Evolutionary conservation across 352 stramenopile species (phyloP), one percentile per base, ranked within the genome.

Genomic region (Globisporangium middletonii): DNA sequence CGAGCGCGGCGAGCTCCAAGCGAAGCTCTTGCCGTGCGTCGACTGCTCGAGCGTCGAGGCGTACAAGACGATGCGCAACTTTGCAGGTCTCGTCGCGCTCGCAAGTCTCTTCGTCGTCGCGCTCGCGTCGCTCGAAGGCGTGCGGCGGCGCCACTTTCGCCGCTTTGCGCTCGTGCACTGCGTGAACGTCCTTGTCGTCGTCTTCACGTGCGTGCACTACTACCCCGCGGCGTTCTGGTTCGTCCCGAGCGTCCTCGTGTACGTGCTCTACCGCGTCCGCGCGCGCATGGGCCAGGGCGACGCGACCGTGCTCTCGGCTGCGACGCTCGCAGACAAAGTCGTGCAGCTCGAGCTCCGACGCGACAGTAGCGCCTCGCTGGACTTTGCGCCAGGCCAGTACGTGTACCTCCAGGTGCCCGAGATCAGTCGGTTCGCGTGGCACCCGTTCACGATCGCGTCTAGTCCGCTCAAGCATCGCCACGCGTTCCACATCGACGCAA

Each of bases 381-480:
- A 84, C 28, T 88, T 81, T 50, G 46, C 69, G 9, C 71, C 79
- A 1, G 79, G 77, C 0, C 82, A 92, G 53, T 88, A 81, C 57
- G 82, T 92, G 27, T 92, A 90, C 64, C 67, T 90, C 56, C 79
- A 84, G 50, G 67, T 86, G 41, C 64, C 78, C 28, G 62, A 72
- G 9, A 75, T 89, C 46, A 67, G 65, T n/a, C 59, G 48, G 23
- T 77, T 67, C n/a, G 64, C 85, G 53, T 92, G 79, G 82, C 82
- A 92, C 28, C 79, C 79, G 12, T 83, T 92, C 53, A 84, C 70
- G 7, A 86, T 92, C 55, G 83, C 74, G 45, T 89, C 79, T 5
- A 88, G 76, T 65, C 74, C 79, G 12, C 53, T 83, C 43, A 55
- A 67, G 51, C 67, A 73, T 50, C 53, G 59, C 26, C 60, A 73